A percentile compares a stretch with the other conserved stretches of the same genome.
phyloP scores from a whole-genome alignment of 2,329 filamentous ascomycete genomes.

The Xylaria sp. region DNA sequence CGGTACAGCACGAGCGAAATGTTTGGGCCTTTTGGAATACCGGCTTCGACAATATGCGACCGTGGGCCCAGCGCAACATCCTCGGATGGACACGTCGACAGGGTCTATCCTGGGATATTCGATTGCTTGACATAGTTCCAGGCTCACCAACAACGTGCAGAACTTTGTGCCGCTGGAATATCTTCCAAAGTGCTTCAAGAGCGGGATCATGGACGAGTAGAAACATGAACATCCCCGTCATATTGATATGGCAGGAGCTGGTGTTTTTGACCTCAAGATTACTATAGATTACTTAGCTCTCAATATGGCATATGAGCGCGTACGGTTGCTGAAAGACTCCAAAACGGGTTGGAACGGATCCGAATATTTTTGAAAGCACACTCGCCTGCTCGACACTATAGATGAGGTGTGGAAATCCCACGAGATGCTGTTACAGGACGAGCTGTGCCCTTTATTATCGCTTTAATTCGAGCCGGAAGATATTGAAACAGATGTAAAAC shows the following conservation, averaged over 20 bases:
- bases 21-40: background rate
- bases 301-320: background rate
- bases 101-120: background rate
- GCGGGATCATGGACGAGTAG: background rate
- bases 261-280: background rate
- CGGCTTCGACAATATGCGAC: background rate
- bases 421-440: background rate
- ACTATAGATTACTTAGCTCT: background rate
- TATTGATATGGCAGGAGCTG: background rate
- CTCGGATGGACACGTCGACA: background rate
- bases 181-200: background rate
- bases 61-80: background rate
- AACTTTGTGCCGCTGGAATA: background rate
- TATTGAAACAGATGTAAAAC: background rate
- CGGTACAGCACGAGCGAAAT: background rate
- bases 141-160: background rate
- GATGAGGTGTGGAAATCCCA: background rate
- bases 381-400: background rate
- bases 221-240: background rate
- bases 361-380: background rate
- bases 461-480: background rate
- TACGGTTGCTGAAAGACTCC: background rate
- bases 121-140: background rate
- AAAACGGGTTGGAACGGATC: background rate
- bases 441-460: background rate